Conservation (phyloP, 1,284 basidiomycete species). For the Schizophyllum commune region DNA sequence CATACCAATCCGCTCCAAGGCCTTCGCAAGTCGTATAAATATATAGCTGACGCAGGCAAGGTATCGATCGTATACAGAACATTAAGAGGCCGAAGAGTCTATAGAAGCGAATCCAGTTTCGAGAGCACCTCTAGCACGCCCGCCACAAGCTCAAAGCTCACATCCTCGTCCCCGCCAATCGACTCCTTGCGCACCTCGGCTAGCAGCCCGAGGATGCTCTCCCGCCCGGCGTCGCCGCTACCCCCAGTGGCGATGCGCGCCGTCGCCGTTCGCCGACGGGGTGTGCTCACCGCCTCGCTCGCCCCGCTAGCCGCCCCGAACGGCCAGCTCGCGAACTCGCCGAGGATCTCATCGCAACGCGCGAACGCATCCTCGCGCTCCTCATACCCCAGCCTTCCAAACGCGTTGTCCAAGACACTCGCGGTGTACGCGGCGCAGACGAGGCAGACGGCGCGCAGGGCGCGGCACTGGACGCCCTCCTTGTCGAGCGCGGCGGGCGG, state of each 20-base stretch:
- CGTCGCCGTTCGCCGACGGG: slow-evolving; percentile 29
- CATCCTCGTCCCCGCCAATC: slow-evolving; percentile 50
- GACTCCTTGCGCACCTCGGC: slow-evolving; percentile 74
- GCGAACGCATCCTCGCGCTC: slow-evolving; percentile 86
- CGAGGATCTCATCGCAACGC: slow-evolving; percentile 85
- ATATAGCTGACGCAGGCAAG: not conserved
- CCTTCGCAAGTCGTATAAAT: not conserved
- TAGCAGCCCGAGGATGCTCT: slow-evolving; percentile 75
- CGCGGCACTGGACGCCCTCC: slow-evolving; percentile 74
- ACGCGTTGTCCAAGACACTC: slow-evolving; percentile 91
- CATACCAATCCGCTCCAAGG: no score
- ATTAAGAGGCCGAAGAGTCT: not conserved
- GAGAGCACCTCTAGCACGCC: slow-evolving; percentile 88
- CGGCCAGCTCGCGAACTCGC: slow-evolving; percentile 87
- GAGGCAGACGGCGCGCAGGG: slow-evolving; percentile 74
- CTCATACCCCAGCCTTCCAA: slow-evolving; percentile 82
- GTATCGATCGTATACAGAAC: not conserved
- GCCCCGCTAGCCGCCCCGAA: slow-evolving; percentile 46
- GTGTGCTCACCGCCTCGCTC: slow-evolving; percentile 20
- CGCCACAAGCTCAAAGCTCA: slow-evolving; percentile 82
- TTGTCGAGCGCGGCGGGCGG: slow-evolving; percentile 67
- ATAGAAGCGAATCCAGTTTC: slow-evolving; percentile 73
- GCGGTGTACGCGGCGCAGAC: slow-evolving; percentile 88
- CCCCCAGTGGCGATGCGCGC: slow-evolving; percentile 48
- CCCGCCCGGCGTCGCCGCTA: slow-evolving; percentile 42